Evolutionary conservation across 305 asterid species (phyloP).

Genomic region (Fraxinus greggii): DNA sequence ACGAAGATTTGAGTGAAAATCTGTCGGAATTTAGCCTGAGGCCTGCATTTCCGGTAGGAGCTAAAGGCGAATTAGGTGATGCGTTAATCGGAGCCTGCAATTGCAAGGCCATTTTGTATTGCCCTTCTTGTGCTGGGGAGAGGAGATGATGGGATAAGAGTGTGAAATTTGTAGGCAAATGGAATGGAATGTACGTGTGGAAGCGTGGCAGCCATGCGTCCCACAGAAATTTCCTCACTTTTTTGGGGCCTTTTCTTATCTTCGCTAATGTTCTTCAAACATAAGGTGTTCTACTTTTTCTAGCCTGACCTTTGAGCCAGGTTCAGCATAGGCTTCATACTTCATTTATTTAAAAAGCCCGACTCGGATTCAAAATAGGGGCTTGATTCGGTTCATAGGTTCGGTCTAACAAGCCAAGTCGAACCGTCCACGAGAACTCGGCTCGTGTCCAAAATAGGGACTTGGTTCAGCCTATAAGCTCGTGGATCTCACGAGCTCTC

Average conservation of each 20-base stretch:
- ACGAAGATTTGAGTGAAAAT: constrained; percentile 60
- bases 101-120: constrained; percentile 53
- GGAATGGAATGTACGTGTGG: constrained; percentile 15
- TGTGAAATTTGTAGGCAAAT: constrained; percentile 11
- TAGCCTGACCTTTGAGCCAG: neutral
- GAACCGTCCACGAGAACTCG: neutral
- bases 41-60: constrained; percentile 43
- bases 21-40: constrained; percentile 44
- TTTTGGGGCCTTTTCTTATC: constrained; percentile 31
- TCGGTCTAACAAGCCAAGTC: neutral
- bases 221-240: constrained; percentile 36
- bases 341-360: neutral
- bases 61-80: constrained; percentile 23
- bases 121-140: constrained; percentile 8
- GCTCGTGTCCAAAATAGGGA: neutral
- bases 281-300: neutral
- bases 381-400: neutral
- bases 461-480: neutral
- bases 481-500: neutral
- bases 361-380: neutral
- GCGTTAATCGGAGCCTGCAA: constrained; percentile 11
- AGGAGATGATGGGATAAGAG: constrained; percentile 37
- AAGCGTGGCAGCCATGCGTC: constrained; percentile 73
- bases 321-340: neutral
- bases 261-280: constrained; percentile 21